Percentiles rank a stretch among this genome's conserved stretches.
Conservation (phyloP, 2,329 filamentous ascomycete genomes). For the Stenocarpella maydis region DNA sequence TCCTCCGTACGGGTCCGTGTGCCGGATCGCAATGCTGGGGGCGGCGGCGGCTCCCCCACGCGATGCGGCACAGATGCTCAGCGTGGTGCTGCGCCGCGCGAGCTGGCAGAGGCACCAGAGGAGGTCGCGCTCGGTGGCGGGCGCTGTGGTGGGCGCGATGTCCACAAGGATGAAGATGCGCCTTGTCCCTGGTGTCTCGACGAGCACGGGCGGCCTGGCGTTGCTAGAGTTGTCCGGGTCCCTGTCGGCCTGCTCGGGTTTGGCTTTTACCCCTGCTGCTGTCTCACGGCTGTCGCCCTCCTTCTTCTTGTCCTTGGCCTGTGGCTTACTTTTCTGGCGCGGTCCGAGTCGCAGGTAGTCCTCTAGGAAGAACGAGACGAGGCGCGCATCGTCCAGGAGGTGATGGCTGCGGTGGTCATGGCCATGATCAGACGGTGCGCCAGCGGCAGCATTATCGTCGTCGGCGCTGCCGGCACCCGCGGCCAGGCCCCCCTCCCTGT, state of each 20-base stretch:
- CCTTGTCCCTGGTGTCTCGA: constrained; percentile 39
- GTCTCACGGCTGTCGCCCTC: not conserved
- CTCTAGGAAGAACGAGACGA: constrained; percentile 45
- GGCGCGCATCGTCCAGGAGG: constrained; percentile 40
- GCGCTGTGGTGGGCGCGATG: constrained; percentile 40
- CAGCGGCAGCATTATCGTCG: not conserved
- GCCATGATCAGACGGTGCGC: not conserved
- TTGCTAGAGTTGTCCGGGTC: constrained; percentile 7
- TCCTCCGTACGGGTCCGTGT: constrained; percentile 35
- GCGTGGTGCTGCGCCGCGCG: constrained; percentile 43
- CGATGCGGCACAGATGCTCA: constrained; percentile 45
- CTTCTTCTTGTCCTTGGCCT: not conserved
- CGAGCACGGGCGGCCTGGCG: constrained; percentile 28
- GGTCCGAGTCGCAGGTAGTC: constrained; percentile 38
- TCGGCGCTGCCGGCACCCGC: not conserved
- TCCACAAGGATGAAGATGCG: constrained; percentile 47
- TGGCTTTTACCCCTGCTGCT: not conserved
- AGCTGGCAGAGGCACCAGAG: constrained; percentile 42
- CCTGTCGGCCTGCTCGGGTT: not conserved
- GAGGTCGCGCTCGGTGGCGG: constrained; percentile 41
- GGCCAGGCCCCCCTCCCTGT: constrained; percentile 29
- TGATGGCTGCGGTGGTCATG: not conserved
- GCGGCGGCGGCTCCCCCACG: constrained; percentile 22
- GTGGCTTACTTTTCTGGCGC: not conserved
- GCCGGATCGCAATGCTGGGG: constrained; percentile 27